Evolutionary conservation across 371 early-diverging fungal genomes (phyloP).

Genomic region (Lichtheimia ramosa): DNA sequence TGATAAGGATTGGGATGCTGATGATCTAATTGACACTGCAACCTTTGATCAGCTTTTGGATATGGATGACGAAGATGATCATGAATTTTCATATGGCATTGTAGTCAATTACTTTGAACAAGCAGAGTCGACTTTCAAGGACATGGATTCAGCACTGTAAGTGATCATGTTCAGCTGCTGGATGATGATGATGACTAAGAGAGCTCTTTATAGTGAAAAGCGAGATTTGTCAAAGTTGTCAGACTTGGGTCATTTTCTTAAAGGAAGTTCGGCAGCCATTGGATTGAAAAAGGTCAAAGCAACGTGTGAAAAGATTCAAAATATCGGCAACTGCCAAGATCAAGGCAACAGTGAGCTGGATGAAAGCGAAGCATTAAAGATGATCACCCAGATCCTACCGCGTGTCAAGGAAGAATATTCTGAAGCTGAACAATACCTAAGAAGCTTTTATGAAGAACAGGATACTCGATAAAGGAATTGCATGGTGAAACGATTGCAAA

Average conservation of each 20-base stretch:
- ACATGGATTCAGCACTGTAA: slow-evolving; percentile 73
- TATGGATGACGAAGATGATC: slow-evolving; percentile 82
- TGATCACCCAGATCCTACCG: slow-evolving; percentile 60
- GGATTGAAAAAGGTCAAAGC: slow-evolving; percentile 82
- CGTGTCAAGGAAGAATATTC: slow-evolving; percentile 71
- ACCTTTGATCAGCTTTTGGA: slow-evolving; percentile 80
- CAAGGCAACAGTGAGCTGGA: slow-evolving; percentile 48
- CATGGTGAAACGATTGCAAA: background rate
- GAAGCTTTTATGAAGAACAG: slow-evolving; percentile 66
- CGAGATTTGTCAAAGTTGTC: slow-evolving; percentile 75
- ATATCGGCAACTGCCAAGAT: slow-evolving; percentile 77
- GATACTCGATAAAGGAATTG: slow-evolving; percentile 29
- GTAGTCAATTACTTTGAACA: slow-evolving; percentile 78
- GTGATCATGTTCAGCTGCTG: too few species aligned
- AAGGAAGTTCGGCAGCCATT: slow-evolving; percentile 89
- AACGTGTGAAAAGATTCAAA: slow-evolving; percentile 86
- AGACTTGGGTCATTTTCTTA: slow-evolving; percentile 86
- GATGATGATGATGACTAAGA: background rate
- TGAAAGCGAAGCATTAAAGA: slow-evolving; percentile 62
- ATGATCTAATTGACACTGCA: slow-evolving; percentile 69
- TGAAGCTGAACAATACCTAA: slow-evolving; percentile 75
- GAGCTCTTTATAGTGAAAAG: slow-evolving; percentile 59
- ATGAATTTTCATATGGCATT: slow-evolving; percentile 71
- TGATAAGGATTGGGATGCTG: slow-evolving; percentile 14
- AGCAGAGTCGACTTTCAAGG: slow-evolving; percentile 66